Percentiles rank a stretch among this genome's conserved stretches.
phyloP scores from a whole-genome alignment of 1,284 basidiomycete genomes.

The Trametes polyzona region DNA sequence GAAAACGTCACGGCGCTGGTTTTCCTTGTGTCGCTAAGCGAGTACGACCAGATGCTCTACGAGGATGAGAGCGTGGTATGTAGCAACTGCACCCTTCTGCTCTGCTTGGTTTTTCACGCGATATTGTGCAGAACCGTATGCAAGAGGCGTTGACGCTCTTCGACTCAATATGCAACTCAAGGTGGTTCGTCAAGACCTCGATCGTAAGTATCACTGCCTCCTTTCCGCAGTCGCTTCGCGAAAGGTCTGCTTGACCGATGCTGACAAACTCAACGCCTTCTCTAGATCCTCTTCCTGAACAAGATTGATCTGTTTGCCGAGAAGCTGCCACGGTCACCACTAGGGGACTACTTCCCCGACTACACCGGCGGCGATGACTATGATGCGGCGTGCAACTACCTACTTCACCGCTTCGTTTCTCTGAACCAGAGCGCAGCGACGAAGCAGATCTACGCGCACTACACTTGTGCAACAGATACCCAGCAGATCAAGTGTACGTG shows the following conservation, averaged over 20 bases:
- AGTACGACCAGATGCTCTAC: conserved; percentile 95
- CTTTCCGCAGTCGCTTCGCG: background rate
- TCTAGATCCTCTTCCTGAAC: conserved; percentile 86
- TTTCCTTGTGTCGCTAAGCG: conserved; percentile 91
- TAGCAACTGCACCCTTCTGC: conserved; percentile 28
- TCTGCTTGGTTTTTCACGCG: conserved; percentile 6
- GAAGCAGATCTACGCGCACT: conserved; percentile 89
- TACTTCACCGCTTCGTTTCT: conserved; percentile 85
- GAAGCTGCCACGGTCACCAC: conserved; percentile 87
- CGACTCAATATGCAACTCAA: conserved; percentile 95
- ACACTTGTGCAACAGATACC: conserved; percentile 89
- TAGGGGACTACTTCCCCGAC: conserved; percentile 90
- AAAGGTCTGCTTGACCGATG: background rate
- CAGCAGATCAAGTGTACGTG: conserved; percentile 85
- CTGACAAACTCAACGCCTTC: conserved; percentile 14
- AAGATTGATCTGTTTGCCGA: conserved; percentile 97
- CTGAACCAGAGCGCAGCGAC: conserved; percentile 87
- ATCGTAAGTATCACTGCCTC: conserved; percentile 58
- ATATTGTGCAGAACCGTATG: conserved; percentile 83
- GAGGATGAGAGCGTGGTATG: conserved; percentile 91
- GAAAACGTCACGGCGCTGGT: conserved; percentile 96
- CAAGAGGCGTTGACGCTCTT: conserved; percentile 95
- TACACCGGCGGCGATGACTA: conserved; percentile 84
- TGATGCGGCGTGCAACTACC: conserved; percentile 84
- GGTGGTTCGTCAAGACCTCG: conserved; percentile 91